These are phyloP conservation scores for Tylopilus subfusipes DNA, from an alignment of 768 basidiomycete genomes.

Conservation along the genomic window DNA sequence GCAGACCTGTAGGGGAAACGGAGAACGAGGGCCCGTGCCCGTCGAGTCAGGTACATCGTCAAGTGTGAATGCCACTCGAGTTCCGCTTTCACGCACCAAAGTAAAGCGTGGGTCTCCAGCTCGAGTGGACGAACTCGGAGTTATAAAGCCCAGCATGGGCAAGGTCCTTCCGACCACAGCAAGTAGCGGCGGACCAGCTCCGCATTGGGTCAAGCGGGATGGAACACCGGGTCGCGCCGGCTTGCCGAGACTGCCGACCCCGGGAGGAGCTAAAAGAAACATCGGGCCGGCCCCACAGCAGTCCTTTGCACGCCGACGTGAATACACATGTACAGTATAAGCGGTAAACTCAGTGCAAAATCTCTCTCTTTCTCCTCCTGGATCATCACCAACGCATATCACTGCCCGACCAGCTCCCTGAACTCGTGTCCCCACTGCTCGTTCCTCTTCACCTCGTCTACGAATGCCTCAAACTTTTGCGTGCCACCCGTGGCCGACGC, in stretches of 20 bases:
- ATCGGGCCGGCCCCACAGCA: too few relatives aligned
- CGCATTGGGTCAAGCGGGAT: constrained; percentile 4
- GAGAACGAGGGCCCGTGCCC: constrained; percentile 1
- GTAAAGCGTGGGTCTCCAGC: too few relatives aligned
- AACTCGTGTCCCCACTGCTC: constrained; percentile 68
- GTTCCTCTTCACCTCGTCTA: constrained; percentile 67
- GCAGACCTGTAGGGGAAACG: background rate
- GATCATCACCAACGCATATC: constrained; percentile 10
- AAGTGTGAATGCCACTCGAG: background rate
- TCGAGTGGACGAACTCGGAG: background rate
- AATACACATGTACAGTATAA: too few relatives aligned
- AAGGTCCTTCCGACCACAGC: constrained; percentile 21
- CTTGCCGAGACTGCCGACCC: too few relatives aligned
- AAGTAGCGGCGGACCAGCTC: background rate
- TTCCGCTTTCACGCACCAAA: background rate
- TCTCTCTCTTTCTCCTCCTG: background rate
- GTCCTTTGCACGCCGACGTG: too few relatives aligned
- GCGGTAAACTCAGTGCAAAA: background rate
- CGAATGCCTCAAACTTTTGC: constrained; percentile 71
- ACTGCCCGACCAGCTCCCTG: constrained; percentile 30
- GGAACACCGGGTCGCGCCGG: too few relatives aligned
- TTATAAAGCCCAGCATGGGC: constrained; percentile 1
- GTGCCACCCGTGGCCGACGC: constrained; percentile 22
- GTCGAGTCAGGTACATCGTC: constrained; percentile 14
- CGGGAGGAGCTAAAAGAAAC: background rate